Conservation (phyloP, 345 rosid genomes). For the Eucalyptus microcorys region DNA sequence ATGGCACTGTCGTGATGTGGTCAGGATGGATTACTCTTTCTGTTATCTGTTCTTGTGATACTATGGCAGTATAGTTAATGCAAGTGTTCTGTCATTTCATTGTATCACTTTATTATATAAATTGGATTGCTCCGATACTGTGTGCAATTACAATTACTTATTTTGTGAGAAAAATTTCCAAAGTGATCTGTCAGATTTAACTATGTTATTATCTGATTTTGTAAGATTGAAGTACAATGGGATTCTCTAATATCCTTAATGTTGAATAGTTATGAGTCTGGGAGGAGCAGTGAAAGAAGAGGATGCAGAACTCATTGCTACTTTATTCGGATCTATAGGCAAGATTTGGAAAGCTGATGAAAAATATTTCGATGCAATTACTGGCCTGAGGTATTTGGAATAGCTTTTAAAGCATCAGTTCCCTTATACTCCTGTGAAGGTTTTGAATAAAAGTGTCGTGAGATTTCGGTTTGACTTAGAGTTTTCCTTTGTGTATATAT, state of each 20-base stretch:
- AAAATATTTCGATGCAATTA: conserved; percentile 78
- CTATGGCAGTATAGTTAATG: not conserved
- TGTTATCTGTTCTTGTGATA: not conserved
- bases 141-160: not conserved
- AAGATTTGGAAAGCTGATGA: conserved; percentile 86
- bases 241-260: not conserved
- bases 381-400: conserved; percentile 67
- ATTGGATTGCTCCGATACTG: not conserved
- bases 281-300: conserved; percentile 68
- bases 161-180: not conserved
- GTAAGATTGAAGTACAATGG: not conserved
- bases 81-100: not conserved
- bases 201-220: not conserved
- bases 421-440: not conserved
- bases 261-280: conserved; percentile 52
- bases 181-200: not conserved
- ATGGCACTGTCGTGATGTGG: not conserved
- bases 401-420: not conserved
- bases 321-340: conserved; percentile 75
- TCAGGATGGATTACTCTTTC: not conserved
- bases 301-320: conserved; percentile 59
- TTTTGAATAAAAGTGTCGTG: not conserved
- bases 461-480: not conserved
- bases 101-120: not conserved
- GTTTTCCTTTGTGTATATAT: not conserved